A percentile compares a stretch with the other conserved stretches of the same genome.
Evolutionary conservation across 805 yeast genomes (phyloP).

Genomic region (Zygosaccharomyces rouxii): DNA sequence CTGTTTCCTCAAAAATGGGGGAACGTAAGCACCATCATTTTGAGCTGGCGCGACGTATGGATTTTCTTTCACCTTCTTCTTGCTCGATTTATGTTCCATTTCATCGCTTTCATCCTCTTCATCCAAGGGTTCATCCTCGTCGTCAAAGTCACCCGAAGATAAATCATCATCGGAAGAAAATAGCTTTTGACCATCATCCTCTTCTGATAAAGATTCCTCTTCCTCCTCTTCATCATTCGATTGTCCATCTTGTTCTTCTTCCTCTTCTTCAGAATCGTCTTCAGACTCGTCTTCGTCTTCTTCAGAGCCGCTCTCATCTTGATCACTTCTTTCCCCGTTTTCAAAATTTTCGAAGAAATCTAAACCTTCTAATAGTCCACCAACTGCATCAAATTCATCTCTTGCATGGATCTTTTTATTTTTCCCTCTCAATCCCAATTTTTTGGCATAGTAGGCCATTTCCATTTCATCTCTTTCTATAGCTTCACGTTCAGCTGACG

Average conservation of each 20-base stretch:
- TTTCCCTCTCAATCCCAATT: slow-evolving; percentile 63
- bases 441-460: slow-evolving; percentile 75
- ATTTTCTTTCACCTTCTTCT: slow-evolving; percentile 49
- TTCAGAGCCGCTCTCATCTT: background rate
- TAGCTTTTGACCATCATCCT: slow-evolving; percentile 31
- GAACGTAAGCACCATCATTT: slow-evolving; percentile 54
- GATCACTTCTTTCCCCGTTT: too few relatives aligned
- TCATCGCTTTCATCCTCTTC: slow-evolving; percentile 22
- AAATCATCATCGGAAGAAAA: slow-evolving; percentile 42
- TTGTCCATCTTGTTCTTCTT: slow-evolving; percentile 29
- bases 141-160: slow-evolving; percentile 43
- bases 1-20: slow-evolving; percentile 76
- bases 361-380: slow-evolving; percentile 73
- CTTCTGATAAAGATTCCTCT: slow-evolving; percentile 14
- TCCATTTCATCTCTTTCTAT: slow-evolving; percentile 68
- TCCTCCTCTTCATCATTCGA: slow-evolving; percentile 26
- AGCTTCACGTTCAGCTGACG: slow-evolving; percentile 46
- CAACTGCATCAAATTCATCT: slow-evolving; percentile 71
- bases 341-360: slow-evolving; percentile 40
- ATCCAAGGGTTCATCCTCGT: slow-evolving; percentile 37
- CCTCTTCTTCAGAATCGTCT: slow-evolving; percentile 25
- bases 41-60: slow-evolving; percentile 66
- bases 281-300: slow-evolving; percentile 33
- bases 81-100: slow-evolving; percentile 32
- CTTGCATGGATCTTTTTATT: slow-evolving; percentile 42